Percentiles rank a stretch among this genome's conserved stretches.
These are phyloP conservation scores for Fomitiporia mediterranea DNA, from an alignment of 1,284 basidiomycete genomes.

Conservation along the genomic window DNA sequence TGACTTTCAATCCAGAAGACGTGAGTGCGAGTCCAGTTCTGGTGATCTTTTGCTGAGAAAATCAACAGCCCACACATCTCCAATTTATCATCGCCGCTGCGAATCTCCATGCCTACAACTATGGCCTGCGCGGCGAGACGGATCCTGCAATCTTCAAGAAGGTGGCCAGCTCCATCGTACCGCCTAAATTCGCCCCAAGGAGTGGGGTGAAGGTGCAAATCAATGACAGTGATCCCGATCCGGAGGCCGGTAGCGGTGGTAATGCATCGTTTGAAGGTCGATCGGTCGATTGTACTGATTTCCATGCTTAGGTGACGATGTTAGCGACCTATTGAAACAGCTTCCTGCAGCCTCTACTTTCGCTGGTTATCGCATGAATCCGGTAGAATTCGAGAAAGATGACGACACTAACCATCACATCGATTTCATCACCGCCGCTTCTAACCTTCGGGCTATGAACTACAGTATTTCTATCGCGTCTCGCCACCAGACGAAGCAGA, in stretches of 20 bases:
- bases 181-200: constrained; percentile 93
- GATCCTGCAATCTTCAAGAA: constrained; percentile 82
- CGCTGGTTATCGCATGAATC: constrained; percentile 90
- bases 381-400: constrained; percentile 99
- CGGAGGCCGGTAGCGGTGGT: constrained; percentile 43
- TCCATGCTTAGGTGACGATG: constrained; percentile 50
- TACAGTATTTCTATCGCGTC: constrained; percentile 90
- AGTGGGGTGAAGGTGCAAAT: constrained; percentile 94
- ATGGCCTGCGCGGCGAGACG: constrained; percentile 89
- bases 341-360: constrained; percentile 87
- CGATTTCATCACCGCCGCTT: constrained; percentile 98
- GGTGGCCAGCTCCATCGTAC: constrained; percentile 77
- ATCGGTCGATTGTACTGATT: constrained; percentile 3
- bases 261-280: not conserved
- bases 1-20: constrained; percentile 83
- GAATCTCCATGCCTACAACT: constrained; percentile 98
- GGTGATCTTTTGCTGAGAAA: not conserved
- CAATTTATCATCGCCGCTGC: constrained; percentile 91
- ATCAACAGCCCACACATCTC: constrained; percentile 73
- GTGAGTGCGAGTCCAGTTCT: constrained; percentile 44
- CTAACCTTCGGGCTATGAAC: constrained; percentile 95
- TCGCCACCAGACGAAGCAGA: constrained; percentile 94
- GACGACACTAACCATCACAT: constrained; percentile 98
- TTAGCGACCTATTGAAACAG: constrained; percentile 53
- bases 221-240: constrained; percentile 87